These are phyloP conservation scores for Nigrospora osmanthi DNA, from an alignment of 2,329 filamentous ascomycete species.

Conservation along the genomic window DNA sequence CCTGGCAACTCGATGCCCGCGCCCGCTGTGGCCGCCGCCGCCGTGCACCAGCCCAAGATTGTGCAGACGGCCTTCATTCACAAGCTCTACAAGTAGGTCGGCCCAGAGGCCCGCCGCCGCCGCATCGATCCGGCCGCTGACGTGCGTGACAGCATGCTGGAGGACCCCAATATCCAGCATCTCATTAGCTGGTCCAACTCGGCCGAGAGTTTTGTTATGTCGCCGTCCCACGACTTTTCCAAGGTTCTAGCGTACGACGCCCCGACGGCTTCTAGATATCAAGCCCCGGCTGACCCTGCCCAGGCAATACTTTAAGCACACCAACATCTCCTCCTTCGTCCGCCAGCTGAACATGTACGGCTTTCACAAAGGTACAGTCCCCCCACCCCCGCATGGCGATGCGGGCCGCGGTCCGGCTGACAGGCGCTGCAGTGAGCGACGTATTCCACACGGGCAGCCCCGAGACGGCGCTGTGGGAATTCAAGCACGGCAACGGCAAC, in stretches of 20 bases:
- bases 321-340: background rate
- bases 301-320: slow-evolving; percentile 99
- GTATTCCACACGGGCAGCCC: slow-evolving; percentile 94
- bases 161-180: slow-evolving; percentile 87
- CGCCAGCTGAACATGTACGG: slow-evolving; percentile 50
- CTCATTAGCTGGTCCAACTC: slow-evolving; percentile 93
- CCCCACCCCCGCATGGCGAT: slow-evolving; percentile 2
- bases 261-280: slow-evolving; percentile 10
- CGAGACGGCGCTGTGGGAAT: slow-evolving; percentile 94
- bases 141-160: slow-evolving; percentile 68
- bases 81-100: slow-evolving; percentile 88
- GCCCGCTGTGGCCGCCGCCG: slow-evolving; percentile 55
- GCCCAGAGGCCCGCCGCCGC: background rate
- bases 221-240: slow-evolving; percentile 91
- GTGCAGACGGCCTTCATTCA: slow-evolving; percentile 98
- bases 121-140: too few species aligned
- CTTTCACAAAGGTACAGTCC: slow-evolving; percentile 81
- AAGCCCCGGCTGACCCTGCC: slow-evolving; percentile 11
- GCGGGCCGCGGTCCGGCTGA: slow-evolving; percentile 12
- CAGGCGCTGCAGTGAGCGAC: slow-evolving; percentile 67
- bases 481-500: slow-evolving; percentile 94
- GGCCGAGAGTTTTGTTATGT: slow-evolving; percentile 98
- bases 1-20: slow-evolving; percentile 38
- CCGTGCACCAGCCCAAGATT: slow-evolving; percentile 89
- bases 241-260: slow-evolving; percentile 81